Conservation (phyloP, 129 eudicot genomes). For the Tagetes erecta region DNA sequence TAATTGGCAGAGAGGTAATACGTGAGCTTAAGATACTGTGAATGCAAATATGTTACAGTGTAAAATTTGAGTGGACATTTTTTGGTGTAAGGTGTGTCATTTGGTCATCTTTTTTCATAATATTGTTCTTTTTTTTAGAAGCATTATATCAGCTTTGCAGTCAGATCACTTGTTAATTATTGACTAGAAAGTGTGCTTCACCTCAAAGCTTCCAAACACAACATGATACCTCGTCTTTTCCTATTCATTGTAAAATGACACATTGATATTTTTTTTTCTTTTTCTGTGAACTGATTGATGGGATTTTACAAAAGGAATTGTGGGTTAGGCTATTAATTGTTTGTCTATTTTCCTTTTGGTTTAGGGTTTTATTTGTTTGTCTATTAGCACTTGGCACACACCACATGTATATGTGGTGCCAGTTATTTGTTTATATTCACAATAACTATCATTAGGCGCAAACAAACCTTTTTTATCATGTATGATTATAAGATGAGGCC, state of each 20-base stretch:
- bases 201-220: slow-evolving; percentile 21
- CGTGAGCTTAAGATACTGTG: slow-evolving; percentile 9
- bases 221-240: slow-evolving; percentile 4
- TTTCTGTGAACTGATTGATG: slow-evolving; percentile 12
- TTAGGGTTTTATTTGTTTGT: slow-evolving; percentile 25
- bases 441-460: not conserved
- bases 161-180: not conserved
- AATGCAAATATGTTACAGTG: not conserved
- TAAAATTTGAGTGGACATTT: not conserved
- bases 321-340: slow-evolving; percentile 23
- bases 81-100: slow-evolving; percentile 7
- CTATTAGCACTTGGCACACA: slow-evolving; percentile 24
- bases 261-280: slow-evolving; percentile 14
- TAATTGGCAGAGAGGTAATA: slow-evolving; percentile 95
- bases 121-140: not conserved
- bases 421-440: slow-evolving; percentile 12
- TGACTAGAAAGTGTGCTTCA: slow-evolving; percentile 7
- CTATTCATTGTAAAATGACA: slow-evolving; percentile 13
- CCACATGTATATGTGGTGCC: slow-evolving; percentile 19
- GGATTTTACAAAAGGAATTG: slow-evolving; percentile 18
- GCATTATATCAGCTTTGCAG: not conserved
- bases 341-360: slow-evolving; percentile 17
- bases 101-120: not conserved
- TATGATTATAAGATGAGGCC: slow-evolving; percentile 8
- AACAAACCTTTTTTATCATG: not conserved